Base-by-base conservation (phyloP, 805 yeast species). In the Scheffersomyces ergatensis region DNA sequence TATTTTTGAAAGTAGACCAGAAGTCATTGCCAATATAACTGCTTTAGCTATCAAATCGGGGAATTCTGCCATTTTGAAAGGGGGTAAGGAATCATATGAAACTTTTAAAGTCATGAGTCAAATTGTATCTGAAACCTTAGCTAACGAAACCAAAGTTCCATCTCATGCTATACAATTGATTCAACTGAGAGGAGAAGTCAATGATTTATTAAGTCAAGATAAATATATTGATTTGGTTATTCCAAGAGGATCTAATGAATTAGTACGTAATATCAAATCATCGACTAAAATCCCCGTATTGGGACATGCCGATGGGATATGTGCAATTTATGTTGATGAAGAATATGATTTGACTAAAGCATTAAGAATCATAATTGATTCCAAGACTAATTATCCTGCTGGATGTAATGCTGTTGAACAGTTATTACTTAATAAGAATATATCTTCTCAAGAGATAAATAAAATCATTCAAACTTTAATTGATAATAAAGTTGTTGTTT, bases 381-480 rank as follows among this genome's bases (percentile, higher is more conserved):
- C 97, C 4, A 93, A 93, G 65, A 89, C 97, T 0, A 90, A 89
- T 62, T 93, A 93, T 60, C 97, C 98, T 36, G 99, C 99, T 11
- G 99, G 96, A n/a, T 93, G 99, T 64, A 93, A 93, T 60, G 97
- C 99, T 6, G 92, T 80, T 40, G 99, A 93, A 63, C 88, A 93
- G 25, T 63, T 93, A 23, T 73, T 93, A 42, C 64, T 95, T 35
- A 76, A 84, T 61, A 65, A 71, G 37, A 57, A 51, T 50, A 43
- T 60, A 60, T 49, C 69, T 57, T 39, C 65, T 45, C 51, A 54
- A 49, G 39, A 50, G 15, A 47, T 52, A 30, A 44, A 49, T 34
- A 38, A 49, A 14, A 52, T 74, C 13, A 43, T 65, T 13, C 60
- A 63, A 19, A 62, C 74, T 0, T 69, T 92, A 45, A 53, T 77